Percentiles rank a stretch among this genome's conserved stretches.
phyloP scores from a whole-genome alignment of 805 yeast species.

The Sugiyamaella marilandica region DNA sequence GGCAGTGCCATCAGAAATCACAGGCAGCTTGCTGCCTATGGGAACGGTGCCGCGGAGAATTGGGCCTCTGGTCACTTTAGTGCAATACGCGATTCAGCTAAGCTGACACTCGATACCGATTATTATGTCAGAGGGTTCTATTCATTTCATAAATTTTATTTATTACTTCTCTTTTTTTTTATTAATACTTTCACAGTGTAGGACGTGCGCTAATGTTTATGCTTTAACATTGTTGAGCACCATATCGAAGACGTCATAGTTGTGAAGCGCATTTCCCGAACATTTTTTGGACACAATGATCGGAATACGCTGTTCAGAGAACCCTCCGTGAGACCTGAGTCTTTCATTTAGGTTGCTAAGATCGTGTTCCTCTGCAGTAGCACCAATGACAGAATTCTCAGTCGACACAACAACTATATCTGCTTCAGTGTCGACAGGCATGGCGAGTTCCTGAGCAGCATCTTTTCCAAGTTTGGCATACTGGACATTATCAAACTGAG shows the following conservation, averaged over 20 bases:
- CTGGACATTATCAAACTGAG: background rate
- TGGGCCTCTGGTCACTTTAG: conserved; percentile 21
- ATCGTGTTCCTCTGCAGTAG: conserved; percentile 3
- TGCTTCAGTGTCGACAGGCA: conserved; percentile 6
- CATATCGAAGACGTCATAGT: background rate
- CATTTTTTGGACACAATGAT: conserved; percentile 3
- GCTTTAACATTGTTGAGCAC: background rate
- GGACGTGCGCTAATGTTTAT: background rate
- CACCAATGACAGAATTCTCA: conserved; percentile 1
- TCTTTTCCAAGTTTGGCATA: background rate
- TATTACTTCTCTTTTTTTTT: background rate
- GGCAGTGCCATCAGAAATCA: conserved; percentile 24
- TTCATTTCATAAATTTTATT: background rate
- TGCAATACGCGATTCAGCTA: conserved; percentile 25
- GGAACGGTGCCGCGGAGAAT: conserved; percentile 24
- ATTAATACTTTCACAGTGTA: background rate
- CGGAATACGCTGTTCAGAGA: conserved; percentile 7
- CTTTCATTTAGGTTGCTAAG: background rate
- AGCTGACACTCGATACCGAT: conserved; percentile 26
- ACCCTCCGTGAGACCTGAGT: conserved; percentile 8
- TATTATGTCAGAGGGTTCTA: conserved; percentile 16
- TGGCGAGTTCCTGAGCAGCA: conserved; percentile 1
- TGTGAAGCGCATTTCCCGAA: background rate
- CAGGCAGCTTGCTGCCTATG: conserved; percentile 13
- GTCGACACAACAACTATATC: conserved; percentile 6